A percentile compares a stretch with the other conserved stretches of the same genome.
Evolutionary conservation across 805 yeast species (phyloP).

Genomic region (Candida adriatica): DNA sequence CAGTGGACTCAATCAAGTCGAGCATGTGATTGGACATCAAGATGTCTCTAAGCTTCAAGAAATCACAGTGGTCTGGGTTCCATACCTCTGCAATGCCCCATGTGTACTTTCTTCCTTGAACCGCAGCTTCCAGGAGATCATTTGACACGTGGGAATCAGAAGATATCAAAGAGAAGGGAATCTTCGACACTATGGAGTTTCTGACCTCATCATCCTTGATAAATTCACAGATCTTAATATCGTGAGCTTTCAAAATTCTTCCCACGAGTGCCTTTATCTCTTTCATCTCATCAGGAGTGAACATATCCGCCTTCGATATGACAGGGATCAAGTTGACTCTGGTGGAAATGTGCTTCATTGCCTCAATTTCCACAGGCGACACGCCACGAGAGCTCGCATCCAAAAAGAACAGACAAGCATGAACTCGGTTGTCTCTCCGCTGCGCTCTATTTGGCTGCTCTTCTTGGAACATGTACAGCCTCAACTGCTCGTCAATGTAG

Average conservation of each 20-base stretch:
- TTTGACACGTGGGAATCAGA: conserved; percentile 43
- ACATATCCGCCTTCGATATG: conserved; percentile 73
- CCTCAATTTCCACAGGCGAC: conserved; percentile 60
- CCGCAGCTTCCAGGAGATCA: conserved; percentile 18
- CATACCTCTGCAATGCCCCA: conserved; percentile 91
- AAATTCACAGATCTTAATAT: conserved; percentile 53
- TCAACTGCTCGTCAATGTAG: conserved; percentile 76
- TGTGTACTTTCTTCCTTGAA: conserved; percentile 68
- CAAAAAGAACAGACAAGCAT: conserved; percentile 79
- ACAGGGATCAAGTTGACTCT: conserved; percentile 81
- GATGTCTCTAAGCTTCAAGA: conserved; percentile 52
- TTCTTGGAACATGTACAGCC: conserved; percentile 62
- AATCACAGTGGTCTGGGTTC: conserved; percentile 73
- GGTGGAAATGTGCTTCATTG: conserved; percentile 62
- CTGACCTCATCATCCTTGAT: conserved; percentile 31
- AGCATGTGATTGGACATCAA: conserved; percentile 66
- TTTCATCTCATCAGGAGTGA: conserved; percentile 48
- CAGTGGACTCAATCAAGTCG: conserved; percentile 72
- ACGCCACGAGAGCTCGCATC: conserved; percentile 60
- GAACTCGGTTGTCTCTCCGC: conserved; percentile 62
- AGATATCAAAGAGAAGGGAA: conserved; percentile 72
- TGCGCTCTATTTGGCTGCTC: conserved; percentile 59
- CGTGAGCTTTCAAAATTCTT: conserved; percentile 42
- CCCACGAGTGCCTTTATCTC: conserved; percentile 48
- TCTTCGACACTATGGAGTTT: conserved; percentile 29